phyloP scores from a whole-genome alignment of 2,329 filamentous ascomycete genomes.

The Aspergillus glaucus region DNA sequence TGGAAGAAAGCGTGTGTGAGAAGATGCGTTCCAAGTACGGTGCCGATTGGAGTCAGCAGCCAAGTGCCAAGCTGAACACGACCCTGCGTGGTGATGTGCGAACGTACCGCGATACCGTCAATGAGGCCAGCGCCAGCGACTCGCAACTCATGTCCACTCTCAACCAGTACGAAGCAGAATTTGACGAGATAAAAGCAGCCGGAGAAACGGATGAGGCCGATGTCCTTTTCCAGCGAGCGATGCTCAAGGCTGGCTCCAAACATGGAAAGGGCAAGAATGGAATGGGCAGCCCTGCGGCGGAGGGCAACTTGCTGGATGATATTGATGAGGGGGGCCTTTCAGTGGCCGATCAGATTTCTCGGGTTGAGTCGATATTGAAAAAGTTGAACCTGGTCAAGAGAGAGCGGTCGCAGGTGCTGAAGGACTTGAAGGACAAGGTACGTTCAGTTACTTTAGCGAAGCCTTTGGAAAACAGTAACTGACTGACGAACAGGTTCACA shows the following conservation, averaged over 20 bases:
- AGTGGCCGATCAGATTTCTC: constrained; percentile 81
- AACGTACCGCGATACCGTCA: constrained; percentile 80
- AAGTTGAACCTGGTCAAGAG: constrained; percentile 88
- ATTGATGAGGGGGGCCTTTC: constrained; percentile 74
- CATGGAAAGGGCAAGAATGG: constrained; percentile 55
- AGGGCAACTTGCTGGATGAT: constrained; percentile 81
- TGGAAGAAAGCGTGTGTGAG: constrained; percentile 96
- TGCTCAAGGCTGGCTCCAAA: constrained; percentile 66
- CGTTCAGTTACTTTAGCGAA: constrained; percentile 14
- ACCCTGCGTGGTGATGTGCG: constrained; percentile 81
- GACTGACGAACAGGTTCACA: constrained; percentile 63
- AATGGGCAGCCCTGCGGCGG: constrained; percentile 54
- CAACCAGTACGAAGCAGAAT: constrained; percentile 77
- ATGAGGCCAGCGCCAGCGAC: constrained; percentile 84
- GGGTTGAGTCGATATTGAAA: constrained; percentile 83
- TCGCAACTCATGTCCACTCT: constrained; percentile 75
- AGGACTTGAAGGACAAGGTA: constrained; percentile 97
- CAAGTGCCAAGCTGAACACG: constrained; percentile 80
- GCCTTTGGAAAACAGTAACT: neutral
- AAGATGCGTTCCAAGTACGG: constrained; percentile 99
- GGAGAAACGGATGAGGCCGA: constrained; percentile 82
- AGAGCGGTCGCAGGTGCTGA: constrained; percentile 84
- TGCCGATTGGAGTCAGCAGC: constrained; percentile 92
- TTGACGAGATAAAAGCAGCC: constrained; percentile 90
- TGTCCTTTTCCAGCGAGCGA: constrained; percentile 77